Evolutionary conservation across 768 basidiomycete genomes (phyloP), one percentile per base, ranked within the genome.

Genomic region (Calocera cornea): DNA sequence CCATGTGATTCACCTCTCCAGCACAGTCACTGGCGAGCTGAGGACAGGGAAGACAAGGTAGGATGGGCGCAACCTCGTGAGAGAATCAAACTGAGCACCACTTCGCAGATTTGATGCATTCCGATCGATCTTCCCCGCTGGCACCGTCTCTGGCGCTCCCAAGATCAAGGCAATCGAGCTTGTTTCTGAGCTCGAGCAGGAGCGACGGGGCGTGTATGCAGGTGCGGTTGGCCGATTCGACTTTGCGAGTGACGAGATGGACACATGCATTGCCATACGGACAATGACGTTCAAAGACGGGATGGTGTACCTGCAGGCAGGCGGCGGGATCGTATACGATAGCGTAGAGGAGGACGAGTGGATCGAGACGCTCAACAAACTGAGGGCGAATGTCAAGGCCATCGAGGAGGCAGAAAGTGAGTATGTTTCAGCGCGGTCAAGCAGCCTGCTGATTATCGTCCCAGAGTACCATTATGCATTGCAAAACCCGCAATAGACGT

Each of bases 111-210:
- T 97, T 74, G 95, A 98, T 75, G 97, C 97, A 0, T 98, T 99
- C 84, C 86, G 95, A 11, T 97, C 95, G 27, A 98, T 99, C 70
- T 98, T 99, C 81, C 97, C 97, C 1, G 95, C 95, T 19, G 97
- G 97, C 0, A 99, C 97, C 1, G 97, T 99, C 29, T 97, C 95
- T 0, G 97, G 97, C 27, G 97, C 97, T 34, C 97, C 97, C 1
- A 99, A 99, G 79, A 95, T 99, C 77, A 97, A 95, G 75, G 97
- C 97, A 0, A 92, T 99, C 70, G 92, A 99, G 76, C 86, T 99
- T 44, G 80, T 99, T 33, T 87, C 87, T 3, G 86, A 85, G 22
- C 78, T 97, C 64, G 97, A 98, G 75, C 83, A 87, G 72, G 92
- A 97, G 76, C 85, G 86, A 29, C 85, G 97, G 40, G 95, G 95